Evolutionary conservation across 2,329 filamentous ascomycete species (phyloP).

Genomic region (Rasamsonia emersonii): DNA sequence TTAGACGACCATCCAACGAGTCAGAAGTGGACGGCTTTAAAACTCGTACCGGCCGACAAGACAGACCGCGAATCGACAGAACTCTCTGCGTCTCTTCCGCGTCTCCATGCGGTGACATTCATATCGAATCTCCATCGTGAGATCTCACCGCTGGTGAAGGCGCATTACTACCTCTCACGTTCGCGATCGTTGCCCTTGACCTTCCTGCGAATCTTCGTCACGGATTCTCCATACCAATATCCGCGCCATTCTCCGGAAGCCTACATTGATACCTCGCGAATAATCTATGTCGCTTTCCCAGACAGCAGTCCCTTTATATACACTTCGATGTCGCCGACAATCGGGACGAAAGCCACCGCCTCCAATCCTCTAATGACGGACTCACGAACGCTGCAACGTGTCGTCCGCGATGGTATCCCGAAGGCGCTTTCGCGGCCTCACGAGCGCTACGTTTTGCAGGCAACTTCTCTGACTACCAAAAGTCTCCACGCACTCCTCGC

Average conservation of each 20-base stretch:
- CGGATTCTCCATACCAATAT: constrained; percentile 70
- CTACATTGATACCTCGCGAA: constrained; percentile 55
- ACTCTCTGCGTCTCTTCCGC: constrained; percentile 44
- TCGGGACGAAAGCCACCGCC: constrained; percentile 33
- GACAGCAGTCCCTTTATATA: constrained; percentile 71
- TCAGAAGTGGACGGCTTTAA: constrained; percentile 46
- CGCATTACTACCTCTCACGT: constrained; percentile 72
- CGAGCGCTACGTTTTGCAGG: constrained; percentile 60
- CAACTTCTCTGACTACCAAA: constrained; percentile 60
- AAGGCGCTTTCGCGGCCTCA: constrained; percentile 71
- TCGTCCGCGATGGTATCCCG: constrained; percentile 71
- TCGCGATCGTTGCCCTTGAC: constrained; percentile 56
- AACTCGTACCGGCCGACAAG: constrained; percentile 26
- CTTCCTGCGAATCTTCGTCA: constrained; percentile 67
- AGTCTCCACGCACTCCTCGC: constrained; percentile 63
- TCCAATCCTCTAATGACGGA: constrained; percentile 38
- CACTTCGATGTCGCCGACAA: constrained; percentile 41
- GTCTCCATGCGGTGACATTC: constrained; percentile 74
- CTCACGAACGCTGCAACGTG: constrained; percentile 55
- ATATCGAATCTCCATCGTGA: constrained; percentile 66
- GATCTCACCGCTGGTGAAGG: constrained; percentile 69
- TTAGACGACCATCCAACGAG: constrained; percentile 45
- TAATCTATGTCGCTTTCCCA: constrained; percentile 74
- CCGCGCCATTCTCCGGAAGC: constrained; percentile 31
- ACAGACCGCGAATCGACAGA: constrained; percentile 16